Conservation (phyloP, 139 green algal genomes). For the Chlorella sp. region DNA sequence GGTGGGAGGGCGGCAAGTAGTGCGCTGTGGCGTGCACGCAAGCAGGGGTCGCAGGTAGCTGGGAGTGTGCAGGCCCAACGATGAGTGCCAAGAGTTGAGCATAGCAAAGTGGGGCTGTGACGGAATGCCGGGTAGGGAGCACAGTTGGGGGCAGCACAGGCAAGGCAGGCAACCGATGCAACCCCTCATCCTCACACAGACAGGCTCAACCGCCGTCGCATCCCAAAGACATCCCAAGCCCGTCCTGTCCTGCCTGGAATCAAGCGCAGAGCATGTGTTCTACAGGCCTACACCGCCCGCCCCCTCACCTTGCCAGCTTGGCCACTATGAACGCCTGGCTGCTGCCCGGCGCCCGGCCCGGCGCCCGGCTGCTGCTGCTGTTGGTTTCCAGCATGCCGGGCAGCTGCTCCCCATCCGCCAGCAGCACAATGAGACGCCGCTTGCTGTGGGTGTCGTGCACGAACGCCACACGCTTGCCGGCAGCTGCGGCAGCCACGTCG, state of each 20-base stretch:
- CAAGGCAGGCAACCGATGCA: no score
- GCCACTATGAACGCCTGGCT: not conserved
- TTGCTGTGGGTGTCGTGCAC: conserved; percentile 6
- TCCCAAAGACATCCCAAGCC: no score
- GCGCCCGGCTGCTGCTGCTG: not conserved
- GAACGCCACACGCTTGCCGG: conserved; percentile 18
- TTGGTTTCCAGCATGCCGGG: not conserved
- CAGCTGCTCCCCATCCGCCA: not conserved
- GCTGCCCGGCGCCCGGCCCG: not conserved
- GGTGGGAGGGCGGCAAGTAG: no score
- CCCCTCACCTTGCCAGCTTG: not conserved
- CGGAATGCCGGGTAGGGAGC: not conserved
- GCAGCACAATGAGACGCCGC: conserved; percentile 5
- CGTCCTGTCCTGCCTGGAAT: no score
- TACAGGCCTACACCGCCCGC: not conserved
- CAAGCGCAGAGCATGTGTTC: no score
- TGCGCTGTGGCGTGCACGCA: not conserved
- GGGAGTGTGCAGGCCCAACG: no score
- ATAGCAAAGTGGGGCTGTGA: not conserved
- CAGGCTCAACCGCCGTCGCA: not conserved
- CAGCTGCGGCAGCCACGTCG: not conserved
- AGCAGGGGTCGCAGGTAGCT: not conserved
- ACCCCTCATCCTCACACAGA: no score
- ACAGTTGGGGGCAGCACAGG: no score
- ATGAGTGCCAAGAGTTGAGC: not conserved